A percentile compares a stretch with the other conserved stretches of the same genome.
Evolutionary conservation across 2,329 filamentous ascomycete genomes (phyloP).

Genomic region (Colletotrichum noveboracense): DNA sequence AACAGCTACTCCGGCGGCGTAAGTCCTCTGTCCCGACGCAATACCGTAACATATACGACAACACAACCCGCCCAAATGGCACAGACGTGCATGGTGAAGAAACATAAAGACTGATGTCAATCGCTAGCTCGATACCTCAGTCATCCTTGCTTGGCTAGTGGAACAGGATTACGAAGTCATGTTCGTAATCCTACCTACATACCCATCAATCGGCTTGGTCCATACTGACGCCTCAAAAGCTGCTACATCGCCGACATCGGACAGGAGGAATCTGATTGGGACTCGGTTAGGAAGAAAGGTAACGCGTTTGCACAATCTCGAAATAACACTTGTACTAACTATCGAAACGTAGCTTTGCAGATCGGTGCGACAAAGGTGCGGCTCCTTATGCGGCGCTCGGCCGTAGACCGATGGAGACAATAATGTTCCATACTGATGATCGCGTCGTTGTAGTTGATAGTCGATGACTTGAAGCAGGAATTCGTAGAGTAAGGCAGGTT

Average conservation of each 20-base stretch:
- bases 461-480: slow-evolving; percentile 69
- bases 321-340: not conserved
- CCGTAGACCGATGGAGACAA: no score
- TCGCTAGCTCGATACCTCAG: slow-evolving; percentile 14
- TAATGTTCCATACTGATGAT: not conserved
- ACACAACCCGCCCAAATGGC: not conserved
- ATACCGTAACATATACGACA: no score
- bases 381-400: not conserved
- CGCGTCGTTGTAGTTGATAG: slow-evolving; percentile 40
- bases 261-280: slow-evolving; percentile 71
- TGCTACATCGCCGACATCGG: slow-evolving; percentile 68
- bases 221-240: not conserved
- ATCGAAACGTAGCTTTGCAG: slow-evolving; percentile 1
- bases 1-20: slow-evolving; percentile 6
- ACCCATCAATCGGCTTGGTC: not conserved
- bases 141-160: slow-evolving; percentile 19
- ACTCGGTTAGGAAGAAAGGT: slow-evolving; percentile 73
- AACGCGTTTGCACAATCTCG: accelerated
- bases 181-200: not conserved
- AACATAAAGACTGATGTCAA: not conserved
- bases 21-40: not conserved
- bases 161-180: slow-evolving; percentile 7
- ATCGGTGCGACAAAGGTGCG: slow-evolving; percentile 17
- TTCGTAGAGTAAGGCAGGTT: slow-evolving; percentile 61
- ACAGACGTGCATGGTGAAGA: accelerated